These are phyloP conservation scores for Galerina sulciceps DNA, from an alignment of 768 basidiomycete species.

Conservation along the genomic window DNA sequence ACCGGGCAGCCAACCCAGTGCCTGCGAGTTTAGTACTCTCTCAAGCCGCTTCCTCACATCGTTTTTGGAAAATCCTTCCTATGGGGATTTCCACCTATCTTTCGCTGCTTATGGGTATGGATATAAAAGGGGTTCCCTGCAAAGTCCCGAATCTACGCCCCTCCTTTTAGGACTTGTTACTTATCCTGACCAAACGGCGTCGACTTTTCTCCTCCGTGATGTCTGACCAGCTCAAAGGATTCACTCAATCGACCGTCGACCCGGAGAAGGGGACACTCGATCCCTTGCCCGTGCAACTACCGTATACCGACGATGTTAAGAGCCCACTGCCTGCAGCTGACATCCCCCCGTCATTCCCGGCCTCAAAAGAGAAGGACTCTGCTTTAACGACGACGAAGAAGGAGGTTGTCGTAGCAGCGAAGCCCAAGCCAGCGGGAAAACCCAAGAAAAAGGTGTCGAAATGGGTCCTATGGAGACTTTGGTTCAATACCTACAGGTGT, in stretches of 20 bases:
- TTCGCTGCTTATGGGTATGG: slow-evolving; percentile 14
- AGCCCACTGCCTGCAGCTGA: slow-evolving; percentile 21
- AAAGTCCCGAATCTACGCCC: slow-evolving; percentile 26
- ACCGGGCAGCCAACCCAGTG: slow-evolving; percentile 24
- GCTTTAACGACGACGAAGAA: slow-evolving; percentile 38
- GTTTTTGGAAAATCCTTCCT: slow-evolving; percentile 29
- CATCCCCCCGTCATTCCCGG: slow-evolving; percentile 26
- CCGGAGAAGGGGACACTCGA: slow-evolving; percentile 65
- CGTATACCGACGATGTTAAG: slow-evolving; percentile 42
- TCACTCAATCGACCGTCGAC: slow-evolving; percentile 49
- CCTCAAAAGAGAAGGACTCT: slow-evolving; percentile 46
- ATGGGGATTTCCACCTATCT: slow-evolving; percentile 19
- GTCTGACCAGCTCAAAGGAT: slow-evolving; percentile 45
- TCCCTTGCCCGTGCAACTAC: slow-evolving; percentile 36
- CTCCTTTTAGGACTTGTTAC: slow-evolving; percentile 21
- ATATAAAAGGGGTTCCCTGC: slow-evolving; percentile 32
- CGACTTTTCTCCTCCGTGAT: slow-evolving; percentile 33
- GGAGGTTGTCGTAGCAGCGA: slow-evolving; percentile 33
- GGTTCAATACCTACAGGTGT: slow-evolving; percentile 77
- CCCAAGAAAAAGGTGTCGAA: slow-evolving; percentile 61
- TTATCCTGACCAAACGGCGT: slow-evolving; percentile 20
- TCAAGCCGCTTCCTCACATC: slow-evolving; percentile 20
- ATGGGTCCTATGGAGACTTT: slow-evolving; percentile 62
- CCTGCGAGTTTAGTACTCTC: slow-evolving; percentile 30
- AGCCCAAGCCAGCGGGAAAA: slow-evolving; percentile 44